Conservation (phyloP, 345 rosid species). For the Syzygium jambos region DNA sequence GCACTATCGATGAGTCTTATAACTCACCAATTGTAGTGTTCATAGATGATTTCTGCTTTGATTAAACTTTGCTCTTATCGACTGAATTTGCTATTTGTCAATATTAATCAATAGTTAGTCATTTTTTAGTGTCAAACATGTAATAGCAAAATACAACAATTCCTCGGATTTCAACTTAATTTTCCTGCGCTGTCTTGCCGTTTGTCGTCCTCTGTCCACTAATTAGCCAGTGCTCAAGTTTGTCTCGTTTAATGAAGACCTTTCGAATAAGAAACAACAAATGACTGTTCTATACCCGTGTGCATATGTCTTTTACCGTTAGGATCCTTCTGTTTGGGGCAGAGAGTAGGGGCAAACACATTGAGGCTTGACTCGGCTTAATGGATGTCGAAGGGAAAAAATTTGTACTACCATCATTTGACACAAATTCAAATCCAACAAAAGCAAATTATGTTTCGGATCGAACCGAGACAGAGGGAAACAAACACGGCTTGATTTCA, state of each 20-base stretch:
- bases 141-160: background rate
- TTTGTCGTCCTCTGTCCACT: background rate
- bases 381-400: background rate
- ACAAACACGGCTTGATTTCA: background rate
- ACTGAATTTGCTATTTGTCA: too few relatives aligned
- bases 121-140: background rate
- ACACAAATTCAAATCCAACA: background rate
- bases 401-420: background rate
- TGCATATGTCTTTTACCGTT: background rate
- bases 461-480: background rate
- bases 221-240: background rate
- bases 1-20: background rate
- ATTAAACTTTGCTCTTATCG: background rate
- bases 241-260: background rate
- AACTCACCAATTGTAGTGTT: background rate
- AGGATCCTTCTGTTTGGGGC: background rate
- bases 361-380: background rate
- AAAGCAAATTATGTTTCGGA: background rate
- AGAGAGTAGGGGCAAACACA: background rate
- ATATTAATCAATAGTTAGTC: background rate
- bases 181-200: background rate
- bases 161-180: background rate
- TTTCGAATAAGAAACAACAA: background rate
- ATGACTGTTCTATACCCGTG: background rate
- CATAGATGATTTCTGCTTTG: background rate